Conservation (phyloP, 2,329 filamentous ascomycete genomes). For the Xylariaceae sp. region DNA sequence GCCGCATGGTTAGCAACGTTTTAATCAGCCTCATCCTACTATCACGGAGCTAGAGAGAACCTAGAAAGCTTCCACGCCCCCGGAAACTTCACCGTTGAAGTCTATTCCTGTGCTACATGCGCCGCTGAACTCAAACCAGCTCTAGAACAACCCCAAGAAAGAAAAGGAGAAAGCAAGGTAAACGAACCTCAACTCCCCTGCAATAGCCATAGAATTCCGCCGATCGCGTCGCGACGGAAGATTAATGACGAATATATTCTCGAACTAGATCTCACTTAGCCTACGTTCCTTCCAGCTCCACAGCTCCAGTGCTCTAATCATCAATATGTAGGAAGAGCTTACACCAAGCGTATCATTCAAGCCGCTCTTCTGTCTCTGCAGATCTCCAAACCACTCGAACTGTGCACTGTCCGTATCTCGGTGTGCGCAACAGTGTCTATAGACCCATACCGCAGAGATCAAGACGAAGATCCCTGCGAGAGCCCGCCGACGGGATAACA, state of each 20-base stretch:
- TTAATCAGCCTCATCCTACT: neutral
- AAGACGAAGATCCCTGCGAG: neutral
- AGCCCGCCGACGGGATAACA: conserved; percentile 7
- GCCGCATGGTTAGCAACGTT: neutral
- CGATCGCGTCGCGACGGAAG: conserved; percentile 50
- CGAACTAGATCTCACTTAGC: conserved; percentile 39
- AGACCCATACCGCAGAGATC: conserved; percentile 1
- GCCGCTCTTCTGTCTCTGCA: neutral
- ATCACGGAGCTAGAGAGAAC: too few relatives aligned
- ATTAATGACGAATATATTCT: conserved; percentile 52
- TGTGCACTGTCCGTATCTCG: conserved; percentile 15
- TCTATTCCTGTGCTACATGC: too few relatives aligned
- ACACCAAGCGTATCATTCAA: neutral
- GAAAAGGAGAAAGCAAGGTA: too few relatives aligned
- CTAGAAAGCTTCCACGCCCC: too few relatives aligned
- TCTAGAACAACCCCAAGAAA: conserved; percentile 41
- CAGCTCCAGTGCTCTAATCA: too few relatives aligned
- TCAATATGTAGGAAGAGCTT: neutral
- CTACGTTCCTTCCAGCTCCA: neutral
- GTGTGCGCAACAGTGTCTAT: neutral
- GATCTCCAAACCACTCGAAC: too few relatives aligned
- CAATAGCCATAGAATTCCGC: conserved; percentile 47
- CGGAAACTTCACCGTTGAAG: too few relatives aligned
- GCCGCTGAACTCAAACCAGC: conserved; percentile 44
- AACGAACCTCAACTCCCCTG: conserved; percentile 41